Percentiles rank a stretch among this genome's conserved stretches.
Conservation (phyloP, 805 yeast genomes). For the Zygoascus bituminiphila region DNA sequence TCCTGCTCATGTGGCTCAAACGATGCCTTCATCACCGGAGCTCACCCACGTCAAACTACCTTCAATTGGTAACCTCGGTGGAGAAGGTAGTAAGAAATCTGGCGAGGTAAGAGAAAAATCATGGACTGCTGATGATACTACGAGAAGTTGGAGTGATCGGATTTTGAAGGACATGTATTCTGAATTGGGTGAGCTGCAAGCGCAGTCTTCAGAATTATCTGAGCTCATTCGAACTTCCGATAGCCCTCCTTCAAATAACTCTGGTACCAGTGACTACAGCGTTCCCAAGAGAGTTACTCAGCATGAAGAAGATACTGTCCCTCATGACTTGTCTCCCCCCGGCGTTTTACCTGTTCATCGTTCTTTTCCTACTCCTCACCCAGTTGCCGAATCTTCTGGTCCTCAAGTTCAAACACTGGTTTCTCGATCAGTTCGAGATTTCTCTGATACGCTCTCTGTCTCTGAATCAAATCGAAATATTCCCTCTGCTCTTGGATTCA, state of each 20-base stretch:
- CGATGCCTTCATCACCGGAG: neutral
- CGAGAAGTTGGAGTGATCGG: constrained; percentile 10
- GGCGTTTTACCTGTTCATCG: neutral
- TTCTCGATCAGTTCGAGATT: neutral
- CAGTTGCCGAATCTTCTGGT: neutral
- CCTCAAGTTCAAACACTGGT: neutral
- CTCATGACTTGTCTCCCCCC: neutral
- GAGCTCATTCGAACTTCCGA: constrained; percentile 12
- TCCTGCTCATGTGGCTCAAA: neutral
- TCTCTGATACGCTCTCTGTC: neutral
- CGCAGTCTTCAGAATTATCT: constrained; percentile 15
- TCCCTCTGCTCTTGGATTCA: neutral
- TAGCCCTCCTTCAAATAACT: neutral
- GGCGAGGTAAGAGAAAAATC: neutral
- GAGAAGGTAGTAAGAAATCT: neutral
- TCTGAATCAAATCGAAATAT: neutral
- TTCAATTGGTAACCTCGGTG: too few species aligned
- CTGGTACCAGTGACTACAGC: neutral
- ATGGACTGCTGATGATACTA: neutral
- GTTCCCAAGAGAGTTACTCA: neutral
- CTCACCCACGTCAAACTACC: neutral
- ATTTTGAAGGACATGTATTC: constrained; percentile 20
- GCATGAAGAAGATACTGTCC: neutral
- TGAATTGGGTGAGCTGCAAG: constrained; percentile 19
- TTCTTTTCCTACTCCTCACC: neutral